These are phyloP conservation scores for Colletotrichum siamense DNA, from an alignment of 2,329 filamentous ascomycete genomes.

Conservation along the genomic window DNA sequence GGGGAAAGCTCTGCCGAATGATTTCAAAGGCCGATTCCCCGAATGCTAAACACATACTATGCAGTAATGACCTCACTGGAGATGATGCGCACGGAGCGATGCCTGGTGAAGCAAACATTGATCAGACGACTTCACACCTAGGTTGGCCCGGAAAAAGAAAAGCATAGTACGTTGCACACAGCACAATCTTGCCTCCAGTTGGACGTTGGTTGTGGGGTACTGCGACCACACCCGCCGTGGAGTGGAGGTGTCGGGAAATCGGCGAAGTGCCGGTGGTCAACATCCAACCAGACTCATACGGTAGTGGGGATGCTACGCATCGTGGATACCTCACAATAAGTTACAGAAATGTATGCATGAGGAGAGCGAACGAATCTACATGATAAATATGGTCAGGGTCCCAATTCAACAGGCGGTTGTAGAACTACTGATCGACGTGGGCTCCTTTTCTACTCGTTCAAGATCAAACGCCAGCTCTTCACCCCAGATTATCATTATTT, in stretches of 20 bases:
- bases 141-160: background rate
- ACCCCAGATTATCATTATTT: accelerated
- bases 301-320: background rate
- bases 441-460: background rate
- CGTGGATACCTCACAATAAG: background rate
- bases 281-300: background rate
- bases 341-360: too few relatives aligned
- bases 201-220: background rate
- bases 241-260: background rate
- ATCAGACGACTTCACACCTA: background rate
- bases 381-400: background rate
- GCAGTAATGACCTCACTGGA: background rate
- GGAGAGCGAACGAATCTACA: too few relatives aligned
- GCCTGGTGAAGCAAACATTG: background rate
- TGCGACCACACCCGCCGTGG: background rate
- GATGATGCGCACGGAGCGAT: background rate
- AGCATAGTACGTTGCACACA: background rate
- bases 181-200: background rate
- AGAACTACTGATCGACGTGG: background rate
- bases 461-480: background rate
- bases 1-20: background rate
- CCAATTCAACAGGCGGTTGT: background rate
- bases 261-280: background rate
- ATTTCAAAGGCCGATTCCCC: background rate
- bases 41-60: background rate